Conservation (phyloP, 1,284 basidiomycete species). For the Fistulina hepatica region DNA sequence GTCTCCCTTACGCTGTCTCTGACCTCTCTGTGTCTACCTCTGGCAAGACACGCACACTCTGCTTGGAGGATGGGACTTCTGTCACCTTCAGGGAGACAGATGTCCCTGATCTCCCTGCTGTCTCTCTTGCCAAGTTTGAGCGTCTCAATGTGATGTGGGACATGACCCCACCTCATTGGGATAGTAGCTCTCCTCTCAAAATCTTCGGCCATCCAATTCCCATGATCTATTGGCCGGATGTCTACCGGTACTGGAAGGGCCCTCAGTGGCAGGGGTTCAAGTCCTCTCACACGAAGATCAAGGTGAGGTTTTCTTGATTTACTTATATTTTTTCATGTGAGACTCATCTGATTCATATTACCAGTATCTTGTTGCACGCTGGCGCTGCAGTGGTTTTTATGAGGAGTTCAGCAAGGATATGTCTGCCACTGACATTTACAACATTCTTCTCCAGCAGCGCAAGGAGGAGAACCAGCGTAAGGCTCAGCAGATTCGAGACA, state of each 20-base stretch:
- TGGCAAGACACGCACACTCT: no score
- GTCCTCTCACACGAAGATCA: not conserved
- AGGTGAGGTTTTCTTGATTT: no score
- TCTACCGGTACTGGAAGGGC: conserved; percentile 14
- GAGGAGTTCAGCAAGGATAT: conserved; percentile 15
- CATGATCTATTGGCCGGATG: conserved; percentile 17
- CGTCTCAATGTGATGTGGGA: no score
- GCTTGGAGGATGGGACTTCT: no score
- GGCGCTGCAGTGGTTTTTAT: conserved; percentile 10
- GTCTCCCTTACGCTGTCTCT: no score
- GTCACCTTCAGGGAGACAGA: no score
- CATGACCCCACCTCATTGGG: no score
- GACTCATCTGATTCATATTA: conserved; percentile 5
- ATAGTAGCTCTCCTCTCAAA: conserved; percentile 5
- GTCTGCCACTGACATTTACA: conserved; percentile 12
- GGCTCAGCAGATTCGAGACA: not conserved
- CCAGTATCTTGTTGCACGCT: conserved; percentile 14
- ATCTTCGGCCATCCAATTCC: conserved; percentile 15
- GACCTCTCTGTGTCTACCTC: no score
- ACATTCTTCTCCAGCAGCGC: conserved; percentile 4
- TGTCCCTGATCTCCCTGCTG: no score
- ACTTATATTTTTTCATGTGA: not conserved
- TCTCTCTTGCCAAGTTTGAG: no score
- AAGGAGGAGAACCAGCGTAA: not conserved
- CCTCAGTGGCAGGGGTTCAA: conserved; percentile 14